Evolutionary conservation across 192 early-diverging fungal species (phyloP).

Genomic region (Coemansia sp.): DNA sequence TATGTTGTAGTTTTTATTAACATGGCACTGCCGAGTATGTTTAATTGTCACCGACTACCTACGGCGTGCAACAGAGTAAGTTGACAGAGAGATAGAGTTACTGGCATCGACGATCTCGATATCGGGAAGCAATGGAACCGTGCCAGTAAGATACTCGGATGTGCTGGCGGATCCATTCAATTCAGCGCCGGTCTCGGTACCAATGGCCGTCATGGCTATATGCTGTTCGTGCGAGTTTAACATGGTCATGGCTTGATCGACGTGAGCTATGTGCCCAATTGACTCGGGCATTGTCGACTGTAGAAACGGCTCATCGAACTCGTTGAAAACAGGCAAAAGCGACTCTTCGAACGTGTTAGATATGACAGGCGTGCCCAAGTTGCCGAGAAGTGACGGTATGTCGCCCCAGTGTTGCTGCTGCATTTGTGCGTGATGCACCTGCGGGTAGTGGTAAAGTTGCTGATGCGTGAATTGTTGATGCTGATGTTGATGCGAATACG

Average conservation of each 20-base stretch:
- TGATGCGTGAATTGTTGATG: slow-evolving; percentile 3
- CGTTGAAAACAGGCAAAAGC: not conserved
- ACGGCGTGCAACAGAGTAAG: slow-evolving; percentile 6
- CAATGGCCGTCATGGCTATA: not conserved
- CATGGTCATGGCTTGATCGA: slow-evolving; percentile 1
- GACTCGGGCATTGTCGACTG: slow-evolving; percentile 1
- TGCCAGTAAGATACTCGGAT: slow-evolving; percentile 1
- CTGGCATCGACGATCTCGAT: slow-evolving; percentile 25
- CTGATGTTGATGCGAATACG: not conserved
- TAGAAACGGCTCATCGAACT: not conserved
- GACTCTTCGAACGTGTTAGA: not conserved
- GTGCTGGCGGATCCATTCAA: not conserved
- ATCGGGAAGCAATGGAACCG: slow-evolving; percentile 21
- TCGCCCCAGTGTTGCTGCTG: not conserved
- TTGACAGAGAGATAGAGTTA: slow-evolving; percentile 4
- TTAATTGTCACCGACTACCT: not conserved
- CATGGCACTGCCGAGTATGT: not conserved
- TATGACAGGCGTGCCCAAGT: not conserved
- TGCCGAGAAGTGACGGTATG: not conserved
- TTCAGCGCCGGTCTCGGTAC: not conserved
- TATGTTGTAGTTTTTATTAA: not conserved
- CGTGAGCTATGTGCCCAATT: not conserved
- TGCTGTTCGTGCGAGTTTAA: not conserved
- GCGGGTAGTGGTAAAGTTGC: slow-evolving; percentile 5
- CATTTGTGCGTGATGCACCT: slow-evolving; percentile 4